Evolutionary conservation across 2,329 filamentous ascomycete species (phyloP), one percentile per base, ranked within the genome.

Genomic region (Pezizomycotina sp.): DNA sequence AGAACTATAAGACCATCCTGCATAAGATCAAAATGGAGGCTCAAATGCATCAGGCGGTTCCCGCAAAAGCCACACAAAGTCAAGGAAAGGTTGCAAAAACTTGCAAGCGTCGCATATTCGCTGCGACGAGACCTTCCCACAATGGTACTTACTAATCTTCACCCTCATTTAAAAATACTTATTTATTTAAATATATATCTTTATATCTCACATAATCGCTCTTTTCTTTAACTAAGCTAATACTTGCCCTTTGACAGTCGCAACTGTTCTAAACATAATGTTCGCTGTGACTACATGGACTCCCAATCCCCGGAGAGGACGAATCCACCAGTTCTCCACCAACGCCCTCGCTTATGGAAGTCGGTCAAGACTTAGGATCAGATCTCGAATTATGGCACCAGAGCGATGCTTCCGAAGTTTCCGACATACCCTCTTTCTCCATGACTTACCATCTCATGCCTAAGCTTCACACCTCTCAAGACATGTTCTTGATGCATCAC

Each of bases 211-310:
- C 2, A 10, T 13, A 13, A 10, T 32, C 10, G 20, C n/a, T 20
- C 10, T 14, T 18, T 14, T 8, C 29, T 24, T 19, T 30, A 34
- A 24, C 31, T 38, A 29, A 35, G 20, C 25, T 25, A 42, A 31
- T 25, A 29, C 28, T 42, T 38, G 33, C 45, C 38, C 20, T 15
- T 25, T 16, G 42, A 12, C 53, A 92, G 84, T 63, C 82, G 82
- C 54, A 98, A 98, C 61, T 98, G 89, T 62, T 93, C 86, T 45
- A 98, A 95, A 62, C 89, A 98, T 62, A 92, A 93, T 63, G 89
- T 91, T 52, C 79, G 84, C 53, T 98, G 89, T 61, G 89, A 92
- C 52, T 98, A 95, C 64, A 91, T 92, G 67, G 84, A 95, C 75
- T 54, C 71, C 78, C 31, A 65, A 71, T 28, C 43, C 60, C 61